Evolutionary conservation across 2,329 filamentous ascomycete genomes (phyloP), one percentile per base, ranked within the genome.

Genomic region (Exophiala oligosperma): DNA sequence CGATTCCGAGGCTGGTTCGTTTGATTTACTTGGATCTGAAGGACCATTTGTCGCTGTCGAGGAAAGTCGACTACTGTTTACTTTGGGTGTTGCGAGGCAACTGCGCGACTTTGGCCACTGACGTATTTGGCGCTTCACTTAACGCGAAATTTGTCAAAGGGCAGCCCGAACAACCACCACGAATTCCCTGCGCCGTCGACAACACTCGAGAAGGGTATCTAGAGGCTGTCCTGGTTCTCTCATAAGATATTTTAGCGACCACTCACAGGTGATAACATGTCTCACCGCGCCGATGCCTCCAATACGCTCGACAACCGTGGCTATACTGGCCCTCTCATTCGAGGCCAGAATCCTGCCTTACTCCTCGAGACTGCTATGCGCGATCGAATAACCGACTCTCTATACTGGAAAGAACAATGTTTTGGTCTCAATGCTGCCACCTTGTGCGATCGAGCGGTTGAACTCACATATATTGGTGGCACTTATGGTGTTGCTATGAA

Each of bases 391-490:
- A 86, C 92, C 66, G 92, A 96, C 71, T 91, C 87, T 53, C 95
- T 96, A 77, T 99, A 96, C 79, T 99, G 92, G 89, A 97, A 97
- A 75, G 94, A 97, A 76, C 92, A 97, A 77, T 97, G 94, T 73
- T 99, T 97, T 76, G 94, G 90, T 43, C 82, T 99, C 64, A 99
- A 97, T 77, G 83, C 84, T 2, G 86, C 86, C 1, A 88, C 85
- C 0, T 74, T 99, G 4, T 88, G 96, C 68, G 91, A 97, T 76
- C 90, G 94, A 64, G 92, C 95, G 0, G 89, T 91, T 26, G 89
- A 93, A 67, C 83, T 99, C 48, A 82, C 79, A 49, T 94, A 89
- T 74, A 84, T 99, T 56, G 94, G 92, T 63, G 94, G 94, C 66
- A 96, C 92, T 4, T 91, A 91, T 69, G 92, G 92, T 53, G 83